Evolutionary conservation across 1,284 basidiomycete genomes (phyloP), one percentile per base, ranked within the genome.

Genomic region (Porodaedalea pini): DNA sequence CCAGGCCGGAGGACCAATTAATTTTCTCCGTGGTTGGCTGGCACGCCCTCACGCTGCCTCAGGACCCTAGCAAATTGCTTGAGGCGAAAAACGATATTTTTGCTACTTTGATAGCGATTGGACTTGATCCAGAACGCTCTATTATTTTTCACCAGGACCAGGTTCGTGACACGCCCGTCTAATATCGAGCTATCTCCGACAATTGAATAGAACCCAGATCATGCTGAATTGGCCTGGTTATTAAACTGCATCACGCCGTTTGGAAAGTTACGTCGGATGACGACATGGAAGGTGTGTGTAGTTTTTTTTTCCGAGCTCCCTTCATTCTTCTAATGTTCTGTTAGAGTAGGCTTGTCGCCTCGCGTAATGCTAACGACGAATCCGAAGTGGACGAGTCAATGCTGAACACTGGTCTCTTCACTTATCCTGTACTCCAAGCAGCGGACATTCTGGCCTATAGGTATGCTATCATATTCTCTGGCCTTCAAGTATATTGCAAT

Each of bases 381-480:
- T 81, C 85, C 5, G 86, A 92, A 62, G 78, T 94, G 3, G 86
- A 92, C 65, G 93, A 96, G 60, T 86, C 85, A 0, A 73, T 89
- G 57, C 79, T 98, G 0, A 89, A 92, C 58, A 79, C 88, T 0
- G 95, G 95, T 0, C 74, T 98, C 25, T 86, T 98, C 60, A 91
- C 92, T 0, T 98, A 98, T 70, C 96, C 95, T 0, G 86, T 97
- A 2, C 77, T 98, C 0, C 94, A 97, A 76, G 92, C 94, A 0
- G 95, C 94, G 0, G 96, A 98, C 66, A 90, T 98, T 50, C 75
- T 98, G 8, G 77, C 87, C 1, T 98, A 98, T 70, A 83, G 80
- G 90, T 90, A 64, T 65, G 25, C 4, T 45, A 25, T 36, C 2
- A 15, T 31, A 39, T 44, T 25, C 17, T 17, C 29, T 56, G 31